phyloP scores from a whole-genome alignment of 2,329 filamentous ascomycete species.

The Microcera coccophila region DNA sequence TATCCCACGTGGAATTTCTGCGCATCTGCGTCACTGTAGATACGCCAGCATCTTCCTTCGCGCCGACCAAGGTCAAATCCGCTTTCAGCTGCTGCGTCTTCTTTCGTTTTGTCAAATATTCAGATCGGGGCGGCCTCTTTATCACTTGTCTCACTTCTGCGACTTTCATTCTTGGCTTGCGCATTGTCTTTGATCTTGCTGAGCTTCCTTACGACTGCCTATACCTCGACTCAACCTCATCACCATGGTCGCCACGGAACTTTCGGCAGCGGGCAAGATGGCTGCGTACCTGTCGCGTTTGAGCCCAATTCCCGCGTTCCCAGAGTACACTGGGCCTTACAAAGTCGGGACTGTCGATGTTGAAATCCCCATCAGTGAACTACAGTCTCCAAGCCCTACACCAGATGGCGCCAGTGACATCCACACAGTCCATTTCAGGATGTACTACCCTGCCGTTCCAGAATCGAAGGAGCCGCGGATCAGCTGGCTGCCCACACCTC shows the following conservation, averaged over 20 bases:
- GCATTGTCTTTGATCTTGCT: not conserved
- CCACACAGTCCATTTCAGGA: slow-evolving; percentile 71
- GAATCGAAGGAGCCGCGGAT: slow-evolving; percentile 56
- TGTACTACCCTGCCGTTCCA: slow-evolving; percentile 71
- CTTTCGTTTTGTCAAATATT: not conserved
- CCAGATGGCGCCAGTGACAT: slow-evolving; percentile 55
- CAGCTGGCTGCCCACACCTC: slow-evolving; percentile 74
- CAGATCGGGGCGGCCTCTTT: too few relatives aligned
- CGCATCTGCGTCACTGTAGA: too few relatives aligned
- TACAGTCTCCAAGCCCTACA: slow-evolving; percentile 50
- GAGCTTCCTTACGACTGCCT: too few relatives aligned
- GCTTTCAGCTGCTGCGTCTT: not conserved
- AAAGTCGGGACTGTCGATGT: slow-evolving; percentile 69
- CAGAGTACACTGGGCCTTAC: slow-evolving; percentile 68
- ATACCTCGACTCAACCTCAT: not conserved
- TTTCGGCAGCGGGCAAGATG: slow-evolving; percentile 35
- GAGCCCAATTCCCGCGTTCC: slow-evolving; percentile 68
- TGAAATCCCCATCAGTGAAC: slow-evolving; percentile 66
- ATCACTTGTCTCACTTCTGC: too few relatives aligned
- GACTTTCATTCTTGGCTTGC: too few relatives aligned
- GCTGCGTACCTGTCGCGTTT: slow-evolving; percentile 50
- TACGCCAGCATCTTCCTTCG: too few relatives aligned
- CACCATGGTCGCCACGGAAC: slow-evolving; percentile 16
- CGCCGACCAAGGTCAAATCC: not conserved
- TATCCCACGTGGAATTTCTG: too few relatives aligned